Evolutionary conservation across 495 filamentous ascomycete species (phyloP), one percentile per base, ranked within the genome.

Genomic region (Penicillium soppii): DNA sequence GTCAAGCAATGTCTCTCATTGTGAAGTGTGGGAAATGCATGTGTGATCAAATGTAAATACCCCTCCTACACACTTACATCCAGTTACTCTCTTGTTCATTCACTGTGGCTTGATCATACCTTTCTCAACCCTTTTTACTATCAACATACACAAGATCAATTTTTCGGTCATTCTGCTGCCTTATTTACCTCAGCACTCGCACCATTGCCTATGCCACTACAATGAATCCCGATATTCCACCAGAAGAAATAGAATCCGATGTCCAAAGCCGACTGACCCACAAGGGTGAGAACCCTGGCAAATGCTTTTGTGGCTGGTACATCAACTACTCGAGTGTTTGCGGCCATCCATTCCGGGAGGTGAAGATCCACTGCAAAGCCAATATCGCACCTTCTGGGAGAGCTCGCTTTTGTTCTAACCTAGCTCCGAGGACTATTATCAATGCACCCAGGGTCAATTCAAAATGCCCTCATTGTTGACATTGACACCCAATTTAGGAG

Each of bases 271-370:
- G 38, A 26, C 38, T 41, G 23, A n/a, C 16, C 33, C n/a, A 37
- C 33, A 16, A n/a, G n/a, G n/a, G 5, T 19, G 16, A n/a, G 7
- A 47, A 47, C 29, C 43, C 43, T 19, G 16, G 7, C 20, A 35
- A 25, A 12, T 47, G 43, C 29, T 35, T 30, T 20, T 47, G 43
- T 26, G 43, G 43, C 20, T 36, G 29, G 43, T 47, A 47, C 36
- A 15, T 47, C 26, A 36, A 47, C 43, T 47, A 47, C 29, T 47
- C 43, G 2, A 36, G 26, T 36, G 43, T 47, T 29, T 47, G 43
- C 30, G 13, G 8, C n/a, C 43, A 47, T 36, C 16, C 20, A 21
- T 47, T 20, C 21, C 43, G 36, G 20, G 27, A 47, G 8, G 29
- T 47, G 27, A 13, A 10, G 2, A 17, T 33, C 27, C 30, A 36